Evolutionary conservation across 495 filamentous ascomycete species (phyloP).

Genomic region (Penicillium waksmanii): DNA sequence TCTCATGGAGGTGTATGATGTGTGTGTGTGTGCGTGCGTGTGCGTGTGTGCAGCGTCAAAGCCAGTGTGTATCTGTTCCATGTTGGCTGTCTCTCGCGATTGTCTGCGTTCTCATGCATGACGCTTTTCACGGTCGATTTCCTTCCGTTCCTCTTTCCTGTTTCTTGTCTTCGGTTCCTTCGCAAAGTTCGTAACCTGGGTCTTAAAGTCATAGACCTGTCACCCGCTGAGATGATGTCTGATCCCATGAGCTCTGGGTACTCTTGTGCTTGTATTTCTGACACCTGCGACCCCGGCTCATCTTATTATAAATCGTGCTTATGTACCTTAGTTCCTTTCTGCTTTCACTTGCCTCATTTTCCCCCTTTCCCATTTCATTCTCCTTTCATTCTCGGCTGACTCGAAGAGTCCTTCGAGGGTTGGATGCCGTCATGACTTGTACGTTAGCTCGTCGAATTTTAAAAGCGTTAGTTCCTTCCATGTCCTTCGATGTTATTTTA

Average conservation of each 20-base stretch:
- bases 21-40: conserved; percentile 18
- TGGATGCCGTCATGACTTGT: neutral
- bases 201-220: neutral
- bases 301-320: neutral
- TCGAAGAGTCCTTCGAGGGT: neutral
- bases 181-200: neutral
- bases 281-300: too few relatives aligned
- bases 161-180: conserved; percentile 7
- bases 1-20: conserved; percentile 33
- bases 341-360: neutral
- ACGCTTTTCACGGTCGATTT: neutral
- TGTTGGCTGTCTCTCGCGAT: neutral
- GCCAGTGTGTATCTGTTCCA: neutral
- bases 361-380: neutral
- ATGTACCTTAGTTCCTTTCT: conserved; percentile 2
- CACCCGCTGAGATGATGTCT: too few relatives aligned
- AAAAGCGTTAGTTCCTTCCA: neutral
- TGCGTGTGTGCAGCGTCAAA: too few relatives aligned
- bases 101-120: conserved; percentile 5
- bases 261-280: too few relatives aligned
- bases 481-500: neutral
- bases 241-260: too few relatives aligned
- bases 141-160: conserved; percentile 6
- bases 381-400: neutral
- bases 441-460: neutral